Percentiles rank a stretch among this genome's conserved stretches.
Conservation (phyloP, 2,329 filamentous ascomycete genomes). For the Triangularia verruculosa region DNA sequence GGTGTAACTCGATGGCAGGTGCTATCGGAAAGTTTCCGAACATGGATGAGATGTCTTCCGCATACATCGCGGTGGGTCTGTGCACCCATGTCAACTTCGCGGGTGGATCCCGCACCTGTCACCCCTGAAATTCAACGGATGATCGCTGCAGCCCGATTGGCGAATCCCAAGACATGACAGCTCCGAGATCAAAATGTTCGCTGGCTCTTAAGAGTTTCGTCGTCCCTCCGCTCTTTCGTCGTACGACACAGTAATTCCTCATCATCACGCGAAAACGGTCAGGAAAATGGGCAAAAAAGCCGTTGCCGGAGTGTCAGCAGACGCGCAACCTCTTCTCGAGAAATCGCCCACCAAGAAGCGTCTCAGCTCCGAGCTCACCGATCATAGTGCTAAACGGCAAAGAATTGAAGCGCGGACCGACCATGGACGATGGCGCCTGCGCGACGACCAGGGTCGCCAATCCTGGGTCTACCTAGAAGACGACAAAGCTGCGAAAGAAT, state of each 20-base stretch:
- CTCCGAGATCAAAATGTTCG: not conserved
- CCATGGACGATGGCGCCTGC: conserved; percentile 76
- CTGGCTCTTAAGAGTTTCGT: not conserved
- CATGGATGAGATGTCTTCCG: not conserved
- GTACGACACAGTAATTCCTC: not conserved
- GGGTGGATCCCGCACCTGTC: not conserved
- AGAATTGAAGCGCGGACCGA: conserved; percentile 65
- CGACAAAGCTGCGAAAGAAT: conserved; percentile 64
- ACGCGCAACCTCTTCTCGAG: conserved; percentile 12
- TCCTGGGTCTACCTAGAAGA: conserved; percentile 92
- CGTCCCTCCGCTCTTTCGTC: not conserved
- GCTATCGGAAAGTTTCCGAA: not conserved
- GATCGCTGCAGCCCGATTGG: conserved; percentile 13
- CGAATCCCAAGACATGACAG: conserved; percentile 8
- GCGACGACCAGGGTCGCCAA: conserved; percentile 78
- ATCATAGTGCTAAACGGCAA: conserved; percentile 41
- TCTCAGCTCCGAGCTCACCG: conserved; percentile 37
- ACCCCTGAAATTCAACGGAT: conserved; percentile 3
- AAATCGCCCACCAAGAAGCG: conserved; percentile 40
- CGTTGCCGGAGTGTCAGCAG: conserved; percentile 15
- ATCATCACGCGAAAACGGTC: not conserved
- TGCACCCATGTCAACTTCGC: not conserved
- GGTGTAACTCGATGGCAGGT: not conserved
- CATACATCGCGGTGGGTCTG: not conserved
- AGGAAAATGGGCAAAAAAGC: conserved; percentile 23